A percentile compares a stretch with the other conserved stretches of the same genome.
phyloP scores from a whole-genome alignment of 805 yeast species.

The Schwanniomyces vanrijiae region DNA sequence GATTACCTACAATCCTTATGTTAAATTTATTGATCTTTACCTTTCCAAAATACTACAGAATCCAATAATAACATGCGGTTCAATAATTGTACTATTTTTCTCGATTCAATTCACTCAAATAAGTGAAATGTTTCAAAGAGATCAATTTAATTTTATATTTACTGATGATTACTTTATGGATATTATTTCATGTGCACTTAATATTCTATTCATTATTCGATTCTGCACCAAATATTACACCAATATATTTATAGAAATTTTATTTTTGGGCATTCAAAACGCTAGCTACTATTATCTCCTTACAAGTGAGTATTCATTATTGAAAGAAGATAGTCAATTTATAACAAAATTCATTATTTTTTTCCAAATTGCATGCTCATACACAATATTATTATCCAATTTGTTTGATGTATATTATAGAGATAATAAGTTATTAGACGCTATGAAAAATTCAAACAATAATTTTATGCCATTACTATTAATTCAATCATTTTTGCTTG shows the following conservation, averaged over 20 bases:
- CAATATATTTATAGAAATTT: slow-evolving; percentile 15
- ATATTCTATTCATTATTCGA: slow-evolving; percentile 27
- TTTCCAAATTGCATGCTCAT: background rate
- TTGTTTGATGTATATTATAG: background rate
- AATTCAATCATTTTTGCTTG: slow-evolving; percentile 31
- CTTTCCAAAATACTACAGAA: slow-evolving; percentile 19
- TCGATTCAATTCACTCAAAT: slow-evolving; percentile 3
- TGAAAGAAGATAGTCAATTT: background rate
- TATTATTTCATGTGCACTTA: slow-evolving; percentile 23
- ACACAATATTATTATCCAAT: slow-evolving; percentile 1
- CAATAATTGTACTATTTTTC: background rate
- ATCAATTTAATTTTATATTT: slow-evolving; percentile 7
- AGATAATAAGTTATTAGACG: background rate
- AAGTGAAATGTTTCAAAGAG: background rate
- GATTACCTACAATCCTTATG: slow-evolving; percentile 7
- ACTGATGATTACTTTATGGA: slow-evolving; percentile 16
- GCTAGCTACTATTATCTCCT: slow-evolving; percentile 13
- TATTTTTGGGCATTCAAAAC: slow-evolving; percentile 21
- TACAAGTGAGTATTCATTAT: slow-evolving; percentile 3
- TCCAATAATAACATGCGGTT: slow-evolving; percentile 17
- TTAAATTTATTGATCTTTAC: slow-evolving; percentile 16
- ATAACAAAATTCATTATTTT: background rate
- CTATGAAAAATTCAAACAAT: slow-evolving; percentile 27
- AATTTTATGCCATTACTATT: slow-evolving; percentile 35
- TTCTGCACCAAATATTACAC: slow-evolving; percentile 15